phyloP scores from a whole-genome alignment of 495 filamentous ascomycete species.

The Podospora fimiseda region DNA sequence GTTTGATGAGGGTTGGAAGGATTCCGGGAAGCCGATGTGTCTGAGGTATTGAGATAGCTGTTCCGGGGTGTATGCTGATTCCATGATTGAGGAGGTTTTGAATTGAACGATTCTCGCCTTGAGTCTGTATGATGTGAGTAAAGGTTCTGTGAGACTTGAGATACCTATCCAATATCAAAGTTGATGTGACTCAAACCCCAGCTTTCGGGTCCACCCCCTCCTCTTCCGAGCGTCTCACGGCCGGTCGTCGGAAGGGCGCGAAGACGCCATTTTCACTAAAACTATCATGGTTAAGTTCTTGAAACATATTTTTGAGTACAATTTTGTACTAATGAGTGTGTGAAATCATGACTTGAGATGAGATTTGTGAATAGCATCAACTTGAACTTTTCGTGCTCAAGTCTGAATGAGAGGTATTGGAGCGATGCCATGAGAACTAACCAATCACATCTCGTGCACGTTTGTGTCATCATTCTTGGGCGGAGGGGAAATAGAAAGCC shows the following conservation, averaged over 20 bases:
- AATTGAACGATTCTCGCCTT: no score
- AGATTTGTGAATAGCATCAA: background rate
- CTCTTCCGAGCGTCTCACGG: background rate
- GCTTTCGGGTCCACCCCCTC: background rate
- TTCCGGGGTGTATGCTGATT: conserved; percentile 15
- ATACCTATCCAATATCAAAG: no score
- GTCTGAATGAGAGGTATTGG: background rate
- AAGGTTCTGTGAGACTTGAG: background rate
- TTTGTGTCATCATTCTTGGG: no score
- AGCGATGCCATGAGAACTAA: background rate
- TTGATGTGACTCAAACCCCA: background rate
- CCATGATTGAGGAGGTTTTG: background rate
- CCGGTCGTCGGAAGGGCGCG: conserved; percentile 12
- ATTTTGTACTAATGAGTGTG: no score
- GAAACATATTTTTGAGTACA: no score
- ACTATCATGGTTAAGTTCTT: background rate
- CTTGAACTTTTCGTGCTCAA: background rate
- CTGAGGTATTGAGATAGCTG: conserved; percentile 22
- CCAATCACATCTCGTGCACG: background rate
- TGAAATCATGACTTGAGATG: background rate
- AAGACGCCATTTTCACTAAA: conserved; percentile 9
- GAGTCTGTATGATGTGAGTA: background rate
- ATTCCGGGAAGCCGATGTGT: conserved; percentile 23
- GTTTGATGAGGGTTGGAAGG: conserved; percentile 22
- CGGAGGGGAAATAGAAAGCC: no score